Evolutionary conservation across 2,329 filamentous ascomycete genomes (phyloP).

Genomic region (Cladobotryum mycophilum): DNA sequence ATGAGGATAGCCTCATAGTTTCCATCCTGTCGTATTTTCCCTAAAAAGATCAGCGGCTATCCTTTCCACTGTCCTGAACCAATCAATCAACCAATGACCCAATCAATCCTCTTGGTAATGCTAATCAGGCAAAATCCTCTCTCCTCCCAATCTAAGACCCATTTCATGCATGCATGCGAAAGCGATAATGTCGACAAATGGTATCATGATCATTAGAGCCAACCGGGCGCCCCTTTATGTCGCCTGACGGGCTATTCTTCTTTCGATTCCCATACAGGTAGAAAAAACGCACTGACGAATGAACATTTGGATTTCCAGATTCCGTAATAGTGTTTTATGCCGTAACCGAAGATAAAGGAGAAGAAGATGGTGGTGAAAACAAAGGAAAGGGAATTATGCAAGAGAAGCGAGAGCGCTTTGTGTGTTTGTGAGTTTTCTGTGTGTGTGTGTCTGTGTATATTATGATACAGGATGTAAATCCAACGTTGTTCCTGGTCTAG

Average conservation of each 20-base stretch:
- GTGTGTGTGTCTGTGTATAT: neutral
- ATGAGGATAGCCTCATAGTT: too few relatives aligned
- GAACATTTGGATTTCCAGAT: conserved; percentile 9
- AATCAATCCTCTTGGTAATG: conserved; percentile 8
- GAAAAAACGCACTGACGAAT: conserved; percentile 1
- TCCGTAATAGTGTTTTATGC: conserved; percentile 1
- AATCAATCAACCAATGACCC: conserved; percentile 5
- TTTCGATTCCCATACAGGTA: neutral
- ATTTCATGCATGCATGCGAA: too few relatives aligned
- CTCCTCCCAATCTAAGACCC: neutral
- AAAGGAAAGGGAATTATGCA: conserved; percentile 3
- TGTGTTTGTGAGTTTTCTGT: neutral
- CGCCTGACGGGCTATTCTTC: neutral
- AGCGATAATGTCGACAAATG: conserved; percentile 1
- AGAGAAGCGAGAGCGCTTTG: neutral
- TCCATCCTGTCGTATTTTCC: neutral
- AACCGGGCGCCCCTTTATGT: neutral
- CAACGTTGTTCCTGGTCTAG: conserved; percentile 17
- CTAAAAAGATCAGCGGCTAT: conserved; percentile 7
- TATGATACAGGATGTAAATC: conserved; percentile 13
- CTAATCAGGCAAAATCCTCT: neutral
- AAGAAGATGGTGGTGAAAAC: conserved; percentile 7
- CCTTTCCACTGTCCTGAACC: conserved; percentile 5
- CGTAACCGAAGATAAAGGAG: neutral
- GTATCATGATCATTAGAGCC: conserved; percentile 4